A percentile compares a stretch with the other conserved stretches of the same genome.
phyloP scores from a whole-genome alignment of 2,329 filamentous ascomycete genomes.

The Cercospora berteroae region DNA sequence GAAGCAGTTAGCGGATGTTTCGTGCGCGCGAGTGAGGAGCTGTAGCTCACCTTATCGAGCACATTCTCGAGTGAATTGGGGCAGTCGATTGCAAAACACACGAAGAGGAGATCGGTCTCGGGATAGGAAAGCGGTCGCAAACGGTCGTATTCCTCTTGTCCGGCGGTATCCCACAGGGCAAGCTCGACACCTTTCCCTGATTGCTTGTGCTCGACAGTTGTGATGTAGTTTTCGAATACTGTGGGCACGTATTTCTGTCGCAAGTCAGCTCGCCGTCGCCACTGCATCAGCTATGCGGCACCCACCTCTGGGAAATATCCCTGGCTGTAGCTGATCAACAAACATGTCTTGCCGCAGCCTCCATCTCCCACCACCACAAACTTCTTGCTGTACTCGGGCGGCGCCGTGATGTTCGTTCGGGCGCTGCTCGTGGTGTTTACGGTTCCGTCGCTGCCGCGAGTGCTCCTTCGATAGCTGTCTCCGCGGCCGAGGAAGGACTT shows the following conservation, averaged over 20 bases:
- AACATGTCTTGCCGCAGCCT: constrained; percentile 96
- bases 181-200: constrained; percentile 94
- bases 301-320: constrained; percentile 96
- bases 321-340: constrained; percentile 97
- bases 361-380: constrained; percentile 98
- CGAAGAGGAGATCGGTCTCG: constrained; percentile 95
- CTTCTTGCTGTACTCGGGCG: constrained; percentile 95
- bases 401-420: constrained; percentile 82
- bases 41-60: constrained; percentile 80
- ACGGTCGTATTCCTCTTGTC: constrained; percentile 97
- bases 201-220: constrained; percentile 82
- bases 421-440: constrained; percentile 77
- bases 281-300: neutral
- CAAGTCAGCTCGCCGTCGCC: neutral
- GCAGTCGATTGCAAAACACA: constrained; percentile 98
- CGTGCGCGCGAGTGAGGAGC: neutral
- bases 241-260: constrained; percentile 97
- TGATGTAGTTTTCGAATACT: constrained; percentile 99
- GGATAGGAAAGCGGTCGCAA: constrained; percentile 94
- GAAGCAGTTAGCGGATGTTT: constrained; percentile 16
- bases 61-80: constrained; percentile 98
- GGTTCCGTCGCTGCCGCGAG: constrained; percentile 73
- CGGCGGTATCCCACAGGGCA: constrained; percentile 96
- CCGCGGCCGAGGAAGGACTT: constrained; percentile 36
- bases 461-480: constrained; percentile 42